phyloP scores from a whole-genome alignment of 805 yeast species.

The Ogataea trehalophila region DNA sequence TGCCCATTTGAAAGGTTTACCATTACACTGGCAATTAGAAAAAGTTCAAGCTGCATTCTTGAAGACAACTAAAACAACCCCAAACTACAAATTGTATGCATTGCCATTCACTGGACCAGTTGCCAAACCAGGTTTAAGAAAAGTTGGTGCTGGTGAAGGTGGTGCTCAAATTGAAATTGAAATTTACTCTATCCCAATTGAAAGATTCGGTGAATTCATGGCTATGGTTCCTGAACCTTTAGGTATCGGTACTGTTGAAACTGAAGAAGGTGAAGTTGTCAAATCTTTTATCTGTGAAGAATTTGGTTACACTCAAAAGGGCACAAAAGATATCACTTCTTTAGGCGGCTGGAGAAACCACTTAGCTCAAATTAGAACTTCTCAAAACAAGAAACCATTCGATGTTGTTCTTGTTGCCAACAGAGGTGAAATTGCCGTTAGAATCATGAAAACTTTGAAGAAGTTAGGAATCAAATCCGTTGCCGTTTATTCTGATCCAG shows the following conservation, averaged over 20 bases:
- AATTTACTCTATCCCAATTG: constrained; percentile 76
- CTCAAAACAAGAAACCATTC: constrained; percentile 52
- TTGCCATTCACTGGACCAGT: constrained; percentile 78
- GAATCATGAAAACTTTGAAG: constrained; percentile 85
- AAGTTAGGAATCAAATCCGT: constrained; percentile 73
- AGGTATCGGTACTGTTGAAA: constrained; percentile 91
- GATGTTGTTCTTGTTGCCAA: constrained; percentile 88
- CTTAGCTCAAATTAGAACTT: constrained; percentile 29
- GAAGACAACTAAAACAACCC: constrained; percentile 62
- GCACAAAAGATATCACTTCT: constrained; percentile 75
- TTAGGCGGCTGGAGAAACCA: constrained; percentile 87
- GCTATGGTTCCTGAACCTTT: constrained; percentile 90
- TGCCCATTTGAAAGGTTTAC: constrained; percentile 86
- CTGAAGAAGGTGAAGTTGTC: constrained; percentile 75
- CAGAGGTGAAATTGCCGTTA: constrained; percentile 96
- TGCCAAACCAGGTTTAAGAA: constrained; percentile 84
- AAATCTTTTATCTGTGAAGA: constrained; percentile 96
- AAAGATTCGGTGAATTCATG: constrained; percentile 76
- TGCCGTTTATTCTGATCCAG: constrained; percentile 89
- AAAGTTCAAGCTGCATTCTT: constrained; percentile 73
- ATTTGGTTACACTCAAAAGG: constrained; percentile 65
- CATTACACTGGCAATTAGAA: constrained; percentile 90
- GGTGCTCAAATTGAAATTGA: constrained; percentile 72
- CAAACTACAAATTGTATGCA: constrained; percentile 72
- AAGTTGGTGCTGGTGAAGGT: constrained; percentile 41